phyloP scores from a whole-genome alignment of 176 grass and related monocot species.

The Zea mays region DNA sequence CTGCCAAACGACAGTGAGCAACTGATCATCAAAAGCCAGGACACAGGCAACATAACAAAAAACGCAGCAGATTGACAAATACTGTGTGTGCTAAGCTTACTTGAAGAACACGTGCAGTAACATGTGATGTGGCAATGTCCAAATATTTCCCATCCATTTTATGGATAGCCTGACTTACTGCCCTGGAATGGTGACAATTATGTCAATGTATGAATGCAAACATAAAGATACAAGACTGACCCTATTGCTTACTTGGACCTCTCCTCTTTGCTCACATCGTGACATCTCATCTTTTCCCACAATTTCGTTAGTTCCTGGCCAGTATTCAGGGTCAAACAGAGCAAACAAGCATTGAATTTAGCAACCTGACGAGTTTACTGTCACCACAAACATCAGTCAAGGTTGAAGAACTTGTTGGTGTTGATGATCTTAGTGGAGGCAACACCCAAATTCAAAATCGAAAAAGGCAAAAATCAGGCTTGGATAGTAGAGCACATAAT shows the following conservation, averaged over 20 bases:
- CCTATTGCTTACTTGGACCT: constrained; percentile 67
- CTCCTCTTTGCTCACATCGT: constrained; percentile 59
- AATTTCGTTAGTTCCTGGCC: constrained; percentile 75
- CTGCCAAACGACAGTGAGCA: constrained; percentile 27
- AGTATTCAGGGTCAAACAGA: constrained; percentile 1
- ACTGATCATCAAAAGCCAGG: neutral
- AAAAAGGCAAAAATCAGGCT: neutral
- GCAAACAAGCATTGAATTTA: neutral
- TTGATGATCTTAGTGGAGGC: neutral
- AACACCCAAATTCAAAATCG: neutral
- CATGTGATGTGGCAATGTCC: constrained; percentile 78
- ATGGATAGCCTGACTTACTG: constrained; percentile 64
- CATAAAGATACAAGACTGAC: neutral
- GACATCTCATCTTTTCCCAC: constrained; percentile 95
- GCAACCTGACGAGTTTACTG: neutral
- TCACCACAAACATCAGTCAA: neutral
- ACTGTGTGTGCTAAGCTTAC: constrained; percentile 43
- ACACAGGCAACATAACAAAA: neutral
- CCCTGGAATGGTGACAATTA: constrained; percentile 44
- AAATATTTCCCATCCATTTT: constrained; percentile 85
- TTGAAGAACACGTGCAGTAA: constrained; percentile 92
- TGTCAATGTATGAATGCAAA: constrained; percentile 1
- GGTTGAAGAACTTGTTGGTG: neutral
- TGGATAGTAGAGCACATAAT: neutral
- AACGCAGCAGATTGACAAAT: neutral